phyloP scores from a whole-genome alignment of 495 filamentous ascomycete genomes.

The Letharia columbiana region DNA sequence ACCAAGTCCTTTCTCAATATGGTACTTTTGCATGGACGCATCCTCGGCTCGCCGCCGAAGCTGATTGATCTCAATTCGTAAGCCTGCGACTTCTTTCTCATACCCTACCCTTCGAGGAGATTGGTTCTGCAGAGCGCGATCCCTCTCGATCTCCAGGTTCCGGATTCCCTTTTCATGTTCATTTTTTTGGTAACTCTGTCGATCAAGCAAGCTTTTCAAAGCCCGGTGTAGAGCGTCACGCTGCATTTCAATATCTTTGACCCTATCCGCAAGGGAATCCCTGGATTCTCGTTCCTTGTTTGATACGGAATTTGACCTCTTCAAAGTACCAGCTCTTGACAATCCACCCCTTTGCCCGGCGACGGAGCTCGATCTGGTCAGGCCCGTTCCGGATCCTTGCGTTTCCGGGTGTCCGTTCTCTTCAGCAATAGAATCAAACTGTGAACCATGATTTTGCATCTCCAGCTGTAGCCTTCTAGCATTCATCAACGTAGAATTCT shows the following conservation, averaged over 20 bases:
- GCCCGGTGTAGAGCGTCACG: constrained; percentile 85
- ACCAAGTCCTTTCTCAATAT: constrained; percentile 85
- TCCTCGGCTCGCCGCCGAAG: constrained; percentile 87
- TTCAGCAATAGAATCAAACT: constrained; percentile 58
- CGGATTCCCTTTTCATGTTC: constrained; percentile 71
- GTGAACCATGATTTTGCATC: constrained; percentile 41
- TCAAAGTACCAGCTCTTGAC: constrained; percentile 32
- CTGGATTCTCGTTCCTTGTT: constrained; percentile 54
- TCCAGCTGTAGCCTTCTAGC: constrained; percentile 46
- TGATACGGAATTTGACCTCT: constrained; percentile 52
- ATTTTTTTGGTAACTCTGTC: constrained; percentile 71
- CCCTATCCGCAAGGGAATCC: constrained; percentile 67
- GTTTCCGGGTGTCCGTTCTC: constrained; percentile 36
- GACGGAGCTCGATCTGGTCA: constrained; percentile 55
- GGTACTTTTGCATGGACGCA: constrained; percentile 91
- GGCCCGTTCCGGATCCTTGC: constrained; percentile 35
- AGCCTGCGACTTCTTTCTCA: constrained; percentile 65
- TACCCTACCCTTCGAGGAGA: constrained; percentile 70
- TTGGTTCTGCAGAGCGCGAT: constrained; percentile 54
- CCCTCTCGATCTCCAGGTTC: constrained; percentile 68
- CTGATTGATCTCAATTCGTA: constrained; percentile 76
- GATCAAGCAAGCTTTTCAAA: constrained; percentile 74
- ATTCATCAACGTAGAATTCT: constrained; percentile 54
- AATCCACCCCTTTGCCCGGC: constrained; percentile 32
- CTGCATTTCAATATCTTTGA: constrained; percentile 89